Base-by-base conservation (phyloP, 139 green algal species). In the Bryopsis sp. region DNA sequence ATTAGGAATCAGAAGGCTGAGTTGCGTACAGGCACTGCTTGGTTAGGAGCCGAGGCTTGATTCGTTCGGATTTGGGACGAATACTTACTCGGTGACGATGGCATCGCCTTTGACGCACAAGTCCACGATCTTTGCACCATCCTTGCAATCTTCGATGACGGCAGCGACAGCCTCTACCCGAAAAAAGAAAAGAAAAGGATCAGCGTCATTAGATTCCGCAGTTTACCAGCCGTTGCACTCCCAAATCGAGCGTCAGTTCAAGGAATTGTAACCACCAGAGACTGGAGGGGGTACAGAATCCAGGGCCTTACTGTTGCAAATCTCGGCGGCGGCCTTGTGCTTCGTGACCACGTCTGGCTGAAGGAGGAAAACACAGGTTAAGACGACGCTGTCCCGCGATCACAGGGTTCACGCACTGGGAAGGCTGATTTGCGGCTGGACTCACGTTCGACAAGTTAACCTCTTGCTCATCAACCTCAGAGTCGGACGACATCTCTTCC, bases 311-410 rank as follows among this genome's bases (percentile, higher is more conserved):
- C 92, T 89, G 78, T 98, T 98, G 50, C 81, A 84, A 70, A 98
- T 96, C 59, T 98, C 92, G 11, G 94, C 88, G 2, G 94, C 94
- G 37, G 89, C 84, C 77, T 99, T 99, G 86, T 99, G 98, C 81
- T 98, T 98, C 39, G 92, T 97, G 2, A 99, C 94, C 11, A 98
- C 94, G 72, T 97, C 91, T 29, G 85, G 79, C 83, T 95, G n/a
- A n/a, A n/a, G n/a, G n/a, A n/a, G n/a, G n/a, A n/a, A n/a, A n/a
- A n/a, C n/a, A n/a, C n/a, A n/a, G n/a, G n/a, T n/a, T n/a, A n/a
- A n/a, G n/a, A n/a, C n/a, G n/a, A n/a, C n/a, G n/a, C n/a, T n/a
- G n/a, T n/a, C n/a, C n/a, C n/a, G n/a, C n/a, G n/a, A n/a, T n/a
- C n/a, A n/a, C n/a, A n/a, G n/a, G n/a, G n/a, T n/a, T n/a, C n/a